These are phyloP conservation scores for Articulospora tetracladia DNA, from an alignment of 495 filamentous ascomycete species.

Conservation along the genomic window DNA sequence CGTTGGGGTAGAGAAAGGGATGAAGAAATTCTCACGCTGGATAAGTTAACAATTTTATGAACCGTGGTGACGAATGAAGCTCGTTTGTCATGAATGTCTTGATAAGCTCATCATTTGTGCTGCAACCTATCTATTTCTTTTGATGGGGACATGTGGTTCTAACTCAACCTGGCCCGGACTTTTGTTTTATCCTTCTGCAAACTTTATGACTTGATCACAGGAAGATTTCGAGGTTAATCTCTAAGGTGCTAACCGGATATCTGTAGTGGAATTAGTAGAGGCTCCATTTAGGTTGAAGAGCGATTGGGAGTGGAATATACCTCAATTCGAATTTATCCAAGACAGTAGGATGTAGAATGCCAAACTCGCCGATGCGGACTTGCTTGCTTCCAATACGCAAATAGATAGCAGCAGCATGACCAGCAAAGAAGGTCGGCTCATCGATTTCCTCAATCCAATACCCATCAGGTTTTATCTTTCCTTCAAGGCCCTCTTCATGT, in stretches of 20 bases:
- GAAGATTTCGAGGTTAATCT: conserved; percentile 94
- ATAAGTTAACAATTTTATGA: neutral
- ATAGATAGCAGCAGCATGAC: conserved; percentile 81
- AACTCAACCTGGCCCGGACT: neutral
- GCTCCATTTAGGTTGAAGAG: conserved; percentile 19
- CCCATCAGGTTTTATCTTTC: conserved; percentile 50
- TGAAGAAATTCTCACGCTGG: neutral
- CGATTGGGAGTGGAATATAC: conserved; percentile 32
- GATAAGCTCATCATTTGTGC: conserved; percentile 15
- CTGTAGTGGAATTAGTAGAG: conserved; percentile 30
- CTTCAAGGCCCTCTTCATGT: conserved; percentile 63
- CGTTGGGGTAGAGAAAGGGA: conserved; percentile 7
- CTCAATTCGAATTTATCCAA: conserved; percentile 90
- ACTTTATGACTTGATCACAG: conserved; percentile 43
- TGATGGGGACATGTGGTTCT: conserved; percentile 3
- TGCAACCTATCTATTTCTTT: conserved; percentile 20
- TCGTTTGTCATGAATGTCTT: neutral
- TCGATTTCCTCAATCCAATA: conserved; percentile 95
- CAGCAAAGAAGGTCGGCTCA: conserved; percentile 86
- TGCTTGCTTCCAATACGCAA: conserved; percentile 67
- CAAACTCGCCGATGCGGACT: conserved; percentile 77
- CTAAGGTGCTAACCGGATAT: conserved; percentile 91
- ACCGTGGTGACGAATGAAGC: neutral
- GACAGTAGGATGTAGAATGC: conserved; percentile 89
- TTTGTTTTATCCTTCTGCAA: neutral